These are phyloP conservation scores for Penicillium polonicum DNA, from an alignment of 2,329 filamentous ascomycete species.

Conservation along the genomic window DNA sequence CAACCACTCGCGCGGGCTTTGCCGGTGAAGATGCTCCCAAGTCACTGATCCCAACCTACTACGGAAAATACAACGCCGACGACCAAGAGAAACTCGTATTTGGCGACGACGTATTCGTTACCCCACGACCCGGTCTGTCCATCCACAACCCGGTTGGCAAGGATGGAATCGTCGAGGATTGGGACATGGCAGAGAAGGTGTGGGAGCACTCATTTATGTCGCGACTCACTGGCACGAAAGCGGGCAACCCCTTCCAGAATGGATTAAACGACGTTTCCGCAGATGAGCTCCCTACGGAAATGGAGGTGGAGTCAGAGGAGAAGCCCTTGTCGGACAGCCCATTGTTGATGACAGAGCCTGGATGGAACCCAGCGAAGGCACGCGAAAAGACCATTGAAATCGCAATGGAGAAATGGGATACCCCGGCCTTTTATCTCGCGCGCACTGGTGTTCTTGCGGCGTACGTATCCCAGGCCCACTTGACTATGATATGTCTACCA, in stretches of 20 bases:
- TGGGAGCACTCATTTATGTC: constrained; percentile 94
- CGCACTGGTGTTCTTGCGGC: constrained; percentile 85
- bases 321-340: constrained; percentile 87
- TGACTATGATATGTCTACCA: not conserved
- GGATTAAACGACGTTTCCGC: constrained; percentile 69
- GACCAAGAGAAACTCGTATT: constrained; percentile 64
- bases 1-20: constrained; percentile 87
- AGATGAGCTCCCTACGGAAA: constrained; percentile 58
- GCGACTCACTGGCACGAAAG: constrained; percentile 74
- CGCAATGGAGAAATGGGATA: constrained; percentile 95
- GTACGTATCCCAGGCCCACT: constrained; percentile 42
- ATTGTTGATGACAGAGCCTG: constrained; percentile 87
- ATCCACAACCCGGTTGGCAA: constrained; percentile 88
- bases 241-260: constrained; percentile 69
- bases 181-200: constrained; percentile 83
- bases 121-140: constrained; percentile 72
- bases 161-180: constrained; percentile 91
- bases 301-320: constrained; percentile 63
- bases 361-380: constrained; percentile 85
- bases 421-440: constrained; percentile 90
- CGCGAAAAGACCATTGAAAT: constrained; percentile 94
- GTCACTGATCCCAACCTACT: constrained; percentile 86
- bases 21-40: constrained; percentile 97
- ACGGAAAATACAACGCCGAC: constrained; percentile 62
- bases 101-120: constrained; percentile 85